Base-by-base conservation (phyloP, 352 stramenopile genomes). In the Globisporangium camurandrum region DNA sequence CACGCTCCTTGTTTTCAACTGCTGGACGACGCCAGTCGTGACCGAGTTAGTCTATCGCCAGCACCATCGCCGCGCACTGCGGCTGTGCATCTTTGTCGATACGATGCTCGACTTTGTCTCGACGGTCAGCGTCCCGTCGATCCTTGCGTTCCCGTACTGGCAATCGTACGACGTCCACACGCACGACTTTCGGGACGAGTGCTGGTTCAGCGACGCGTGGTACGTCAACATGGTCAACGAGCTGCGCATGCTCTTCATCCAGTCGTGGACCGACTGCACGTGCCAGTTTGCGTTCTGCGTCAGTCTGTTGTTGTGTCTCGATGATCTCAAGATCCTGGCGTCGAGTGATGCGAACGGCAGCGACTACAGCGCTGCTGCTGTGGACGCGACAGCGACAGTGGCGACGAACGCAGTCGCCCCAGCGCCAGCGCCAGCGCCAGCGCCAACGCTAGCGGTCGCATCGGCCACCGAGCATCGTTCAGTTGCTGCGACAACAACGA, bases 161-260 rank as follows among this genome's bases (percentile, higher is more conserved):
- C 16, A 40, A 8, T 20, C 17, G 19, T 56, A 56, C 30, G 48
- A 57, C 39, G 34, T 45, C 6, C 8, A 19, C 26, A 45, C 27
- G 9, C 7, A 6, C 1, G 49, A 56, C 37, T 62, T 62, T 37
- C 56, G 51, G 7, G 27, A 34, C 14, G 36, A 36, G 17, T 30
- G 26, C 19, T 62, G 55, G 55, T 49, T 57, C 55, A 53, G 44
- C 41, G 55, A 62, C 42, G 8, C 51, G 36, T 62, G 55, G 55
- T 57, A 49, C 45, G 39, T 62, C 8, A 57, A 53, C 49, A 62
- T 62, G 55, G 28, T 56, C 14, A 62, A 57, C 43, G 55, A 62
- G 38, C 51, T 62, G 23, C 48, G 48, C 24, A 22, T 57, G 11
- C 12, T 62, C 11, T 57, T 62, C 31, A 49, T 57, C 22, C 55